phyloP scores from a whole-genome alignment of 139 green algal species.

The Asterochloris sp. region DNA sequence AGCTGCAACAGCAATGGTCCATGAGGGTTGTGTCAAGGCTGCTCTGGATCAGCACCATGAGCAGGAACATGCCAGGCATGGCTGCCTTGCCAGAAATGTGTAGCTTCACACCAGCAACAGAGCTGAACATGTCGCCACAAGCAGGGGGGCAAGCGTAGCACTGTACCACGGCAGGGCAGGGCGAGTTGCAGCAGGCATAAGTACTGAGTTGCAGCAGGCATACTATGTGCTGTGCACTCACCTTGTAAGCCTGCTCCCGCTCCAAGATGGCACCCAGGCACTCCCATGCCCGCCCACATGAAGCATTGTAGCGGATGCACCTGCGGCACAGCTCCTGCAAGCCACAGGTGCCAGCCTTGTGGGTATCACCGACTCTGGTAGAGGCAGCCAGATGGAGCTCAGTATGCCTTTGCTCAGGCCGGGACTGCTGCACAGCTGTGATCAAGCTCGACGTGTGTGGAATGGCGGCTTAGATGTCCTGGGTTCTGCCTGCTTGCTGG shows the following conservation, averaged over 20 bases:
- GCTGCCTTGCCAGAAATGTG: neutral
- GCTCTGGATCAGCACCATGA: neutral
- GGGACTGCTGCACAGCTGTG: too few species aligned
- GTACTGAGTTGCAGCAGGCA: neutral
- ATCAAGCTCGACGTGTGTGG: too few species aligned
- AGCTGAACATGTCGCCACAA: too few species aligned
- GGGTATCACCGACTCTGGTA: too few species aligned
- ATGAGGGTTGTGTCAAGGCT: neutral
- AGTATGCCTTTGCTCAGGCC: too few species aligned
- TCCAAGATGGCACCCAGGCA: slow-evolving; percentile 71
- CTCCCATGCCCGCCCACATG: slow-evolving; percentile 73
- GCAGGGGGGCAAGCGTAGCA: too few species aligned
- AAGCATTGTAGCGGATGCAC: slow-evolving; percentile 82
- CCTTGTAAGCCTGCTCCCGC: slow-evolving; percentile 69
- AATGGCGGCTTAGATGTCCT: too few species aligned
- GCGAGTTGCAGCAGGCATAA: neutral
- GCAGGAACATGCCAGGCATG: neutral
- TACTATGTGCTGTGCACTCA: neutral
- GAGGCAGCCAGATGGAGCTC: neutral
- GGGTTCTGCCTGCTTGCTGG: too few species aligned
- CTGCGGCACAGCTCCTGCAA: slow-evolving; percentile 71
- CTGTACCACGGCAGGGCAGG: too few species aligned
- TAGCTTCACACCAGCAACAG: too few species aligned
- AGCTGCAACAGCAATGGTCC: neutral
- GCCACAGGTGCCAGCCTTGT: neutral